phyloP scores from a whole-genome alignment of 345 rosid genomes.

The Gossypium stocksii region DNA sequence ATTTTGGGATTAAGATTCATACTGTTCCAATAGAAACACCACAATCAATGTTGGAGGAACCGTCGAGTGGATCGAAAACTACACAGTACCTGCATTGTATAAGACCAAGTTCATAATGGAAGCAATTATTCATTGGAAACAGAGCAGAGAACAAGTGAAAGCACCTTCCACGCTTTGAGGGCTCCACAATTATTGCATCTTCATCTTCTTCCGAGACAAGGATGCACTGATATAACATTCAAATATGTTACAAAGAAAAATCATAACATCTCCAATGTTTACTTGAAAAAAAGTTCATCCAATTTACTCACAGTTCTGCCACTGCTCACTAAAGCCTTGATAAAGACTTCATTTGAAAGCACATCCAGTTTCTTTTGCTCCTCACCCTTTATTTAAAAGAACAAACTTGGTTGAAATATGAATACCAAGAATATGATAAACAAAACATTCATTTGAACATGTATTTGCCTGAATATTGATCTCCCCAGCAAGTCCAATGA shows the following conservation, averaged over 20 bases:
- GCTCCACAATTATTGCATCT: constrained; percentile 79
- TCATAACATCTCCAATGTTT: background rate
- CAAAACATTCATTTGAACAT: background rate
- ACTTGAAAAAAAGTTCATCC: background rate
- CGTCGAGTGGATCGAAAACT: constrained; percentile 96
- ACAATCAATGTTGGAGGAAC: constrained; percentile 96
- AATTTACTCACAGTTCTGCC: constrained; percentile 73
- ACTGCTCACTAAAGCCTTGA: constrained; percentile 94
- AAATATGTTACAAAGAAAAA: constrained; percentile 10
- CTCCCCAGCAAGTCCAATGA: constrained; percentile 96
- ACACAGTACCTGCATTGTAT: constrained; percentile 65
- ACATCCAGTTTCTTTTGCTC: constrained; percentile 98
- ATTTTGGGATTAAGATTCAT: constrained; percentile 19
- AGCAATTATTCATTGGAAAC: constrained; percentile 2
- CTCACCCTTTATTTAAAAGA: constrained; percentile 56
- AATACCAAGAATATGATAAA: background rate
- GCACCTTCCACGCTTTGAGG: constrained; percentile 76
- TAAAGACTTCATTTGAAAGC: constrained; percentile 88
- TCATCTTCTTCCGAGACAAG: constrained; percentile 99
- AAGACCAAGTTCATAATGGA: background rate
- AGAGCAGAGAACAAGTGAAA: constrained; percentile 10
- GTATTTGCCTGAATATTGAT: constrained; percentile 81
- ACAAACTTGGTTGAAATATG: background rate
- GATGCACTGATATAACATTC: constrained; percentile 54
- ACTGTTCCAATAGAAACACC: constrained; percentile 98